Evolutionary conservation across 768 basidiomycete species (phyloP).

Genomic region (Tylopilus sp.): DNA sequence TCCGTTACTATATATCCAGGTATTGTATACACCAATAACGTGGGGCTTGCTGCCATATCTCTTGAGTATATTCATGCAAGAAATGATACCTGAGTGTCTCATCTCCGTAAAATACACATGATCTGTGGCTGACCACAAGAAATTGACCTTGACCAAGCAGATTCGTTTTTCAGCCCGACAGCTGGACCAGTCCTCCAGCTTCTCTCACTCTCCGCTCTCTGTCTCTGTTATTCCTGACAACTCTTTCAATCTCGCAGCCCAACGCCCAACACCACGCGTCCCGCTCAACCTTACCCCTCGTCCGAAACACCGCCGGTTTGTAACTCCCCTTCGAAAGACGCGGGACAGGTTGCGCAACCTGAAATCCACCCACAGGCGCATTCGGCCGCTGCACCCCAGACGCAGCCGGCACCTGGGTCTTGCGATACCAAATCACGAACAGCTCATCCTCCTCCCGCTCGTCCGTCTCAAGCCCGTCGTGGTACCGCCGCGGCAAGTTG

Average conservation of each 20-base stretch:
- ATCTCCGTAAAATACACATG: not conserved
- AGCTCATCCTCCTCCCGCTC: conserved; percentile 87
- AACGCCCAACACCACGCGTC: conserved; percentile 96
- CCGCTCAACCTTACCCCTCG: conserved; percentile 81
- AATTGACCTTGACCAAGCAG: not conserved
- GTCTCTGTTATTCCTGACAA: conserved; percentile 55
- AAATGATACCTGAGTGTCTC: not conserved
- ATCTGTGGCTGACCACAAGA: not conserved
- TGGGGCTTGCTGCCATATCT: not conserved
- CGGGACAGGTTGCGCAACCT: conserved; percentile 36
- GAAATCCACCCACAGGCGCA: conserved; percentile 16
- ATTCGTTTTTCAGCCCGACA: conserved; percentile 13
- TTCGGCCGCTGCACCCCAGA: conserved; percentile 12
- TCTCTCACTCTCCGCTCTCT: conserved; percentile 67
- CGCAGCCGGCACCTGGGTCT: conserved; percentile 10
- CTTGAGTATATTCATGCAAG: not conserved
- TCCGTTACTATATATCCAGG: not conserved
- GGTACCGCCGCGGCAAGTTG: conserved; percentile 68
- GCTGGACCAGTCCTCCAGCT: conserved; percentile 51
- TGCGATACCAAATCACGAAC: conserved; percentile 75
- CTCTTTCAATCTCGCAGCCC: conserved; percentile 84
- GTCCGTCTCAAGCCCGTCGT: conserved; percentile 85
- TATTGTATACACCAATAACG: conserved; percentile 12
- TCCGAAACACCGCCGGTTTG: conserved; percentile 63
- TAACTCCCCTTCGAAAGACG: conserved; percentile 50